Percentiles rank a stretch among this genome's conserved stretches.
Evolutionary conservation across 495 filamentous ascomycete genomes (phyloP).

Genomic region (Hypoxylon fragiforme): DNA sequence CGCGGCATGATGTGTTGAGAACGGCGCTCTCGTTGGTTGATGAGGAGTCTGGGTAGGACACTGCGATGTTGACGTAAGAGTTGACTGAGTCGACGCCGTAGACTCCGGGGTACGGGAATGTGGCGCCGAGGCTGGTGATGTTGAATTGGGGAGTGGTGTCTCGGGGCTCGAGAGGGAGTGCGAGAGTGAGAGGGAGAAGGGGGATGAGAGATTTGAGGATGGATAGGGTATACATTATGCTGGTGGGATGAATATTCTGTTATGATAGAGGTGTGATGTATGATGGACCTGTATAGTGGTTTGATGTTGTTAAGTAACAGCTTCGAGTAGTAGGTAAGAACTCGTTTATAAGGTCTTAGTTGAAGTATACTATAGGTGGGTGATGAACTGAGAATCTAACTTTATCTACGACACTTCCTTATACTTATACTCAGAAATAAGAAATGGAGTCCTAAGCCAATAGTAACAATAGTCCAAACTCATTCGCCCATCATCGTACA

Average conservation of each 20-base stretch:
- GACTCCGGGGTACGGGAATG: slow-evolving; percentile 26
- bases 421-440: too few relatives aligned
- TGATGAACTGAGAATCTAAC: too few relatives aligned
- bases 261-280: neutral
- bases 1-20: slow-evolving; percentile 32
- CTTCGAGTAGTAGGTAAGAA: too few relatives aligned
- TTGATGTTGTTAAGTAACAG: too few relatives aligned
- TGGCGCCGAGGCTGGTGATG: slow-evolving; percentile 27
- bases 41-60: slow-evolving; percentile 74
- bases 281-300: neutral
- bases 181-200: slow-evolving; percentile 20
- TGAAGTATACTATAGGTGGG: too few relatives aligned
- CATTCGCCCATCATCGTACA: too few relatives aligned
- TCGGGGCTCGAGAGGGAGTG: slow-evolving; percentile 20
- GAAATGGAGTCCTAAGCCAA: too few relatives aligned
- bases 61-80: slow-evolving; percentile 21
- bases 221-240: slow-evolving; percentile 14
- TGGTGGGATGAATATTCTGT: neutral
- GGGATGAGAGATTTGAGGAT: slow-evolving; percentile 19
- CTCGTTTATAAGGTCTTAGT: too few relatives aligned
- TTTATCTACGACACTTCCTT: too few relatives aligned
- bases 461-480: too few relatives aligned
- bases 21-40: slow-evolving; percentile 58
- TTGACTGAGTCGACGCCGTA: slow-evolving; percentile 25
- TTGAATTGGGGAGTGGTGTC: slow-evolving; percentile 25